Base-by-base conservation (phyloP, 2,329 filamentous ascomycete genomes). In the Penicillium sp. region DNA sequence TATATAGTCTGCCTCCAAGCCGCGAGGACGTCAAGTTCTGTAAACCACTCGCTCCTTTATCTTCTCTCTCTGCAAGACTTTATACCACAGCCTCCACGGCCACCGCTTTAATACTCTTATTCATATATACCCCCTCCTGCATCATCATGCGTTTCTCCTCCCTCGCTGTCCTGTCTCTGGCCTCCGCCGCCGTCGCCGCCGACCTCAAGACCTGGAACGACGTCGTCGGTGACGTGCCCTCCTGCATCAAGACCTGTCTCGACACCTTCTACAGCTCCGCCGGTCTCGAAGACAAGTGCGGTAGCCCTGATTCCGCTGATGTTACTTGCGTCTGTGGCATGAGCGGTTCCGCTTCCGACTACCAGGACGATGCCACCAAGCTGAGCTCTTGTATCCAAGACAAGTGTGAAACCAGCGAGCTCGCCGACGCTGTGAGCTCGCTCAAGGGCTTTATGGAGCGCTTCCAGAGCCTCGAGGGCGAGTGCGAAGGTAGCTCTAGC, bases 31-130 rank as follows among this genome's bases (percentile, higher is more conserved):
- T 35, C 10, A 6, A 12, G 34, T 35, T 35, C 34, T 35, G 10
- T 6, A 21, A 2, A 35, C 6, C 34, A 35, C 10, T 21, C 34
- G 26, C 9, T 21, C 12, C 9, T 21, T 21, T 21, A 7, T 19
- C 8, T 21, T 21, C 34, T 7, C 34, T 35, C 3, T 19, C 3
- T 21, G 6, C 34, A 35, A 7, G 3, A 21, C 13, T 35, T 13
- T 12, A 21, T 35, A 21, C 6, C 17, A 17, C 28, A 39, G 10
- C 34, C 21, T 21, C 34, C 26, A 45, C 17, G 29, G 7, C 15
- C 8, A 35, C 33, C 9, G 6, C 17, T 21, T 31, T 40, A 69
- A 78, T 28, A 50, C 5, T 9, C 8, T n/a, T 2, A 12, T 40
- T 21, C 13, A 26, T 43, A 37, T 28, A 19, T n/a, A 35, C 6